phyloP scores from a whole-genome alignment of 306 rosid genomes.

The Neltuma alba region DNA sequence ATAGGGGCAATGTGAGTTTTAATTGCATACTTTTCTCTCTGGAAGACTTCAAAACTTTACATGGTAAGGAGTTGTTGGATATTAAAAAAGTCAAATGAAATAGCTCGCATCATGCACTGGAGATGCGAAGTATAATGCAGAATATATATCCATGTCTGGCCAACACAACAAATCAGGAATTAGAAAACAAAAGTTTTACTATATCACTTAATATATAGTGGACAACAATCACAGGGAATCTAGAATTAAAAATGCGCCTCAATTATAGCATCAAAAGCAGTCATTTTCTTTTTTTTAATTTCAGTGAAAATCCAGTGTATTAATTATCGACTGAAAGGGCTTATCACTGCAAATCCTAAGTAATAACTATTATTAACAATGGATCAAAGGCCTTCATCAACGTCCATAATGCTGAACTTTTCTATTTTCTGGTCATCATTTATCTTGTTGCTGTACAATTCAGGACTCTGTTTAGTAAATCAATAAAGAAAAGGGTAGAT shows the following conservation, averaged over 20 bases:
- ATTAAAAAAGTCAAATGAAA: constrained; percentile 7
- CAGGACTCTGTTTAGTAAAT: neutral
- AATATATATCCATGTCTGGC: neutral
- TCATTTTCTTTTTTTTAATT: too few species aligned
- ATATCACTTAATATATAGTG: neutral
- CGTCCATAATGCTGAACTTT: neutral
- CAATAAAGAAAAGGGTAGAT: constrained; percentile 13
- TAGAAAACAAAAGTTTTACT: too few species aligned
- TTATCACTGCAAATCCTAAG: neutral
- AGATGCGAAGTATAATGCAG: neutral
- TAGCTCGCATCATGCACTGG: neutral
- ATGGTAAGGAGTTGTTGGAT: constrained; percentile 21
- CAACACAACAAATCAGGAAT: neutral
- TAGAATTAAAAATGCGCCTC: neutral
- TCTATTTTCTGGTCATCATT: neutral
- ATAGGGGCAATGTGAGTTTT: constrained; percentile 6
- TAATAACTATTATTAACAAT: neutral
- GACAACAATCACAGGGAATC: neutral
- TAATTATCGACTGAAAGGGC: neutral
- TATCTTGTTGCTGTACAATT: constrained; percentile 2
- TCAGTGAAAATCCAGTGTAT: neutral
- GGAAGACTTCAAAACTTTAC: constrained; percentile 1
- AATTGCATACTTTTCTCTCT: constrained; percentile 6
- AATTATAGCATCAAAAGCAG: neutral
- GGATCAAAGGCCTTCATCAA: neutral